phyloP scores from a whole-genome alignment of 805 yeast species.

The Kazachstania taianensis region DNA sequence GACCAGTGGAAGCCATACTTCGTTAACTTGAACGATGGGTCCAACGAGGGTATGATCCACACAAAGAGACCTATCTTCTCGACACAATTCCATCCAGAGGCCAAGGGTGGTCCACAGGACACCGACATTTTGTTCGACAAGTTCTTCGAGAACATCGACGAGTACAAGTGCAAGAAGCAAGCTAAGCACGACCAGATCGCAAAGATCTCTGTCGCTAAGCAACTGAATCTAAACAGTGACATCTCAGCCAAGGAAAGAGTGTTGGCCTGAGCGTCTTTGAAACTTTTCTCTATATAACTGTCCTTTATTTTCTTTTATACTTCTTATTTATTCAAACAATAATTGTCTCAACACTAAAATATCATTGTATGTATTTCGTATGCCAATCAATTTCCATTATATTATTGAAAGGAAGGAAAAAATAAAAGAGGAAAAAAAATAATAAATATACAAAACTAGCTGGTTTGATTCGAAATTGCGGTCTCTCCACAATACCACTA shows the following conservation, averaged over 20 bases:
- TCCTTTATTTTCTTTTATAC: background rate
- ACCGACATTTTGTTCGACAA: conserved; percentile 85
- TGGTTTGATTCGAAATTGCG: background rate
- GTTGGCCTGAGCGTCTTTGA: no score
- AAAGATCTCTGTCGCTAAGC: conserved; percentile 16
- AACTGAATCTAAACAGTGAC: conserved; percentile 16
- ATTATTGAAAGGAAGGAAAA: background rate
- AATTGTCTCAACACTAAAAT: no score
- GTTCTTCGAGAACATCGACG: conserved; percentile 61
- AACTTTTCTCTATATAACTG: background rate
- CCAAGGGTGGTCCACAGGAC: conserved; percentile 97
- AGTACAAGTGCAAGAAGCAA: conserved; percentile 37
- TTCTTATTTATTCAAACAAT: background rate
- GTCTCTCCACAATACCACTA: conserved; percentile 10
- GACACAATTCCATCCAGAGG: conserved; percentile 98
- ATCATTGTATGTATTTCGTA: no score
- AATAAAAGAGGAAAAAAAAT: background rate
- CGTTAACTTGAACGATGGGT: conserved; percentile 86
- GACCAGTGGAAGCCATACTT: conserved; percentile 76
- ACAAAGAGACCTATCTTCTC: conserved; percentile 80
- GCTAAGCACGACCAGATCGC: background rate
- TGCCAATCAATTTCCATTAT: no score
- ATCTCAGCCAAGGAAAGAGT: conserved; percentile 28
- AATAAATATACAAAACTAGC: no score
- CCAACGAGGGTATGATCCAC: conserved; percentile 97